A percentile compares a stretch with the other conserved stretches of the same genome.
These are phyloP conservation scores for Geotrichum restrictum DNA, from an alignment of 1,139 yeast genomes.

Conservation along the genomic window DNA sequence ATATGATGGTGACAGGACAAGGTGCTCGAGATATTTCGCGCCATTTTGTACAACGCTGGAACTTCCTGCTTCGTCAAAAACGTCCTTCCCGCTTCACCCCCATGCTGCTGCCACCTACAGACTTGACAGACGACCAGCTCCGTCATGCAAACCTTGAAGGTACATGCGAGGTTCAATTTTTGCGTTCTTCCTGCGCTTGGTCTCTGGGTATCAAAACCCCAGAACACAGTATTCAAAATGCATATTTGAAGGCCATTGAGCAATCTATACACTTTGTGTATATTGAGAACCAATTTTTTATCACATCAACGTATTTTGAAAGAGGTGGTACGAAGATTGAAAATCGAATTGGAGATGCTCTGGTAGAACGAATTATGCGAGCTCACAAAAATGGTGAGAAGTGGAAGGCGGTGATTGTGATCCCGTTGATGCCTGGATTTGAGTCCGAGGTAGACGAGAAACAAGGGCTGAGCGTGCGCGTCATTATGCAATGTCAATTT, in stretches of 20 bases:
- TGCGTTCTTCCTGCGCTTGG: slow-evolving; percentile 91
- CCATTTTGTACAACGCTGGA: slow-evolving; percentile 98
- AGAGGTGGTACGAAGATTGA: slow-evolving; percentile 65
- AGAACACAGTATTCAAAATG: slow-evolving; percentile 89
- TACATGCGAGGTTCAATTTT: slow-evolving; percentile 84
- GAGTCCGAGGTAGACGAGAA: slow-evolving; percentile 90
- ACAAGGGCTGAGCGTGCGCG: slow-evolving; percentile 89
- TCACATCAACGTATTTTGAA: slow-evolving; percentile 82
- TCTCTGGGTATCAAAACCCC: slow-evolving; percentile 80
- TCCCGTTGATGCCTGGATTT: slow-evolving; percentile 97
- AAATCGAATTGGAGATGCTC: slow-evolving; percentile 91
- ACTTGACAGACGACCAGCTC: slow-evolving; percentile 69
- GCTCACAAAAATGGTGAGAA: slow-evolving; percentile 72
- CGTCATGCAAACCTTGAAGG: slow-evolving; percentile 64
- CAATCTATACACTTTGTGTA: slow-evolving; percentile 89
- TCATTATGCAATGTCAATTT: slow-evolving; percentile 95
- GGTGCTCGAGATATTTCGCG: slow-evolving; percentile 89
- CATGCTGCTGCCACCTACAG: slow-evolving; percentile 85
- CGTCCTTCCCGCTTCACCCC: slow-evolving; percentile 94
- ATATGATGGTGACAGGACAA: slow-evolving; percentile 94
- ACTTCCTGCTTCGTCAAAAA: slow-evolving; percentile 83
- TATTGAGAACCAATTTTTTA: slow-evolving; percentile 90
- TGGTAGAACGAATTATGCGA: slow-evolving; percentile 86
- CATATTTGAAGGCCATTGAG: slow-evolving; percentile 85
- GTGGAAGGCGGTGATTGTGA: slow-evolving; percentile 89